These are phyloP conservation scores for Fraxinus albicans DNA, from an alignment of 305 asterid species.

Conservation along the genomic window DNA sequence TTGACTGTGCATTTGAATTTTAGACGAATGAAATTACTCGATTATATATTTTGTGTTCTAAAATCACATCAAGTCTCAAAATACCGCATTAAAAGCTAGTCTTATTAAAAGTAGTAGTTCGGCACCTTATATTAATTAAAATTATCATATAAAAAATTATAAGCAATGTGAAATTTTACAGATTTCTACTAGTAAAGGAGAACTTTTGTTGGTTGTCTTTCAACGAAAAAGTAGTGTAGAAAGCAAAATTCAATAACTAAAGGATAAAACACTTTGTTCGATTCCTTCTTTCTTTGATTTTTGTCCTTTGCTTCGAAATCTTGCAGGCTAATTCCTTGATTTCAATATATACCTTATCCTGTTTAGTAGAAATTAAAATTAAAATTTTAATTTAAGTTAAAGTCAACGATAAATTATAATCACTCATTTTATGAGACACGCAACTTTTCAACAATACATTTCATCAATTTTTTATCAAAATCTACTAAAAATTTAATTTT, in stretches of 20 bases:
- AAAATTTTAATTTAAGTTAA: not conserved
- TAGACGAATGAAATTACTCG: not conserved
- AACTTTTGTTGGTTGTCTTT: not conserved
- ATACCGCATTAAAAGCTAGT: not conserved
- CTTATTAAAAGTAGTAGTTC: not conserved
- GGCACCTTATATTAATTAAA: not conserved
- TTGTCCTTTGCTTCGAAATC: no score
- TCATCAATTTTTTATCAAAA: not conserved
- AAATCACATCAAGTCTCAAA: not conserved
- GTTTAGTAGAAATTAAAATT: not conserved
- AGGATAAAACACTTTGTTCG: not conserved
- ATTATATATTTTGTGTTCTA: not conserved
- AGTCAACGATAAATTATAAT: not conserved
- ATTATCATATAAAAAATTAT: not conserved
- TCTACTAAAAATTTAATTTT: not conserved
- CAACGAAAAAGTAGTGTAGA: no score
- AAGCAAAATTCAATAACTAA: not conserved
- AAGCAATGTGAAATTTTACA: not conserved
- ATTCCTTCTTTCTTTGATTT: not conserved
- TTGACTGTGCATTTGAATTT: not conserved
- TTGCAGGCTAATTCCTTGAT: no score
- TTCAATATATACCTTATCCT: no score
- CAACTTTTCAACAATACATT: not conserved
- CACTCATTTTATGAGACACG: not conserved
- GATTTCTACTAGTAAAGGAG: not conserved